phyloP scores from a whole-genome alignment of 371 early-diverging fungal species.

The Thermomucor indicae-seudaticae region DNA sequence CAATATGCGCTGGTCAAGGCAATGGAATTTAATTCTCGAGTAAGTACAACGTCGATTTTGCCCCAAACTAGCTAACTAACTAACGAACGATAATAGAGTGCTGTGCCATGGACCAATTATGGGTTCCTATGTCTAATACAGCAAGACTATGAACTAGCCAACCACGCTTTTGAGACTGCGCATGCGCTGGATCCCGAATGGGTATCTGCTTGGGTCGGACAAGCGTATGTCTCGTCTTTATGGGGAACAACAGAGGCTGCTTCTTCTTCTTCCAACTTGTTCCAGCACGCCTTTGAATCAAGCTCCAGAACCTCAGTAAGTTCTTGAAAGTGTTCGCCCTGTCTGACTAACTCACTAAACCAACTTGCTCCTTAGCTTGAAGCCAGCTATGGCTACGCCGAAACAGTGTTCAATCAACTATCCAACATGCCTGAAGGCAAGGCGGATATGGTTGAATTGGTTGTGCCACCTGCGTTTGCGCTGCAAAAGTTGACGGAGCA shows the following conservation, averaged over 20 bases:
- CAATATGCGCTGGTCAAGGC: slow-evolving; percentile 88
- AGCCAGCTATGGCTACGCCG: slow-evolving; percentile 71
- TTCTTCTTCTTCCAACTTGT: too few species aligned
- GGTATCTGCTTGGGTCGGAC: slow-evolving; percentile 82
- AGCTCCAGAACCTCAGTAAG: slow-evolving; percentile 52
- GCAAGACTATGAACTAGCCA: slow-evolving; percentile 77
- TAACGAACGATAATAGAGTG: slow-evolving; percentile 30
- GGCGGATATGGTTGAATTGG: slow-evolving; percentile 9
- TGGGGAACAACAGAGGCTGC: slow-evolving; percentile 49
- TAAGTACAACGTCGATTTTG: slow-evolving; percentile 15
- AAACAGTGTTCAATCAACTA: slow-evolving; percentile 45
- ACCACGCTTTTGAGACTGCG: slow-evolving; percentile 70
- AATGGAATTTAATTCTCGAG: slow-evolving; percentile 65
- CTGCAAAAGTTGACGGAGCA: slow-evolving; percentile 74
- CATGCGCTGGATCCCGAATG: slow-evolving; percentile 81
- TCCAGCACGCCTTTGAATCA: slow-evolving; percentile 76
- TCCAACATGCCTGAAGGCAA: slow-evolving; percentile 3
- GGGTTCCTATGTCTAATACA: slow-evolving; percentile 77
- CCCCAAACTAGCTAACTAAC: background rate
- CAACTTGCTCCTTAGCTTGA: slow-evolving; percentile 39
- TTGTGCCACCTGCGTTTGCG: slow-evolving; percentile 61
- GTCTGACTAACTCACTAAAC: background rate
- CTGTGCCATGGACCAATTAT: slow-evolving; percentile 78
- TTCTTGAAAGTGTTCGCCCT: background rate
- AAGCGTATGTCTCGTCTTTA: slow-evolving; percentile 69